These are phyloP conservation scores for Vigna trinervia DNA, from an alignment of 306 rosid species.

Conservation along the genomic window DNA sequence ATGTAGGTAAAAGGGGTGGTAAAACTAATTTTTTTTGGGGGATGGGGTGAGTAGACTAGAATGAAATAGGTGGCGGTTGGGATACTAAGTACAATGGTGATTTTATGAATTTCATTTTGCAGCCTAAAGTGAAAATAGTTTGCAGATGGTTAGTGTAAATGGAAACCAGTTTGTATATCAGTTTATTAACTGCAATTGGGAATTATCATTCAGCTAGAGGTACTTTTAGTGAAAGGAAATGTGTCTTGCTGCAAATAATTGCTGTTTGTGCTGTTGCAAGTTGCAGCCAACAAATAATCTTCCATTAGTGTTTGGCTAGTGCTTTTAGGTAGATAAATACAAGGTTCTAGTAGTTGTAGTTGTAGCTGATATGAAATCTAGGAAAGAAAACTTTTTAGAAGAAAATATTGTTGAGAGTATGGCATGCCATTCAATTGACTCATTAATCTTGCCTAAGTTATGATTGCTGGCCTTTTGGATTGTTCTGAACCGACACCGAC, in stretches of 20 bases:
- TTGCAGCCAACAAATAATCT: background rate
- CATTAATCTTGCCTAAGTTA: background rate
- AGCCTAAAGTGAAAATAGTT: background rate
- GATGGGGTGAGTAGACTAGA: background rate
- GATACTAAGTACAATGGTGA: conserved; percentile 19
- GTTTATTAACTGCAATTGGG: background rate
- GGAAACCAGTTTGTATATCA: background rate
- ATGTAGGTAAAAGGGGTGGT: background rate
- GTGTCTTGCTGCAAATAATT: background rate
- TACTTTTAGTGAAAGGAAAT: background rate
- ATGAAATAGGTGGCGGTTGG: conserved; percentile 10
- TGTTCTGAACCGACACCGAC: background rate
- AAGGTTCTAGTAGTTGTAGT: background rate
- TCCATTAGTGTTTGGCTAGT: conserved; percentile 24
- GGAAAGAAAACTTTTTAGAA: background rate
- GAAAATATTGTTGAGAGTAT: conserved; percentile 22
- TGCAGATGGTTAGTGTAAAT: background rate
- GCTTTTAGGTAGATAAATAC: conserved; percentile 30
- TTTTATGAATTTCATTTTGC: conserved; percentile 3
- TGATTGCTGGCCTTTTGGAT: conserved; percentile 1
- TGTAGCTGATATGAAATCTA: conserved; percentile 30
- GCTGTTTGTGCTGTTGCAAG: background rate
- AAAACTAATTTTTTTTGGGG: background rate
- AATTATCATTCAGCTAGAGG: background rate
- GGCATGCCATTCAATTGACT: background rate